phyloP scores from a whole-genome alignment of 257 asterid genomes.

The Primulina huaijiensis region DNA sequence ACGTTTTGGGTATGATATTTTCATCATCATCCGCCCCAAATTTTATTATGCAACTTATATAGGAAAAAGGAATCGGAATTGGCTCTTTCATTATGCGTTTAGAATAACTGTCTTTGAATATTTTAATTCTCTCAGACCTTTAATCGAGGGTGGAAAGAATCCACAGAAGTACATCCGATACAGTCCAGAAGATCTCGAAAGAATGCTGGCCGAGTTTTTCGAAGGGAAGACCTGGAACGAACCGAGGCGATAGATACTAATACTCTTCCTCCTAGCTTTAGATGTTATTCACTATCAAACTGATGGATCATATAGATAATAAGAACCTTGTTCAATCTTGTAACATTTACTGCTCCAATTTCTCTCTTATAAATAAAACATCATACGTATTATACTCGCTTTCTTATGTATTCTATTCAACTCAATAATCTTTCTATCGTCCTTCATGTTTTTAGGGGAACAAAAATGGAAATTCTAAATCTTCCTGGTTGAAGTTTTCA shows the following conservation, averaged over 20 bases:
- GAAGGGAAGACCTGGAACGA: slow-evolving; percentile 93
- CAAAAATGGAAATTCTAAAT: no score
- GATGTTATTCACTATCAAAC: not conserved
- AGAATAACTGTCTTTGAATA: slow-evolving; percentile 1
- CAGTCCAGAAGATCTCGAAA: slow-evolving; percentile 83
- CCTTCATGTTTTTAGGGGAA: no score
- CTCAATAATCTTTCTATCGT: no score
- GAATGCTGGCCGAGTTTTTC: slow-evolving; percentile 93
- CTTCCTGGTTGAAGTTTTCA: no score
- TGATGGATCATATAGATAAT: not conserved
- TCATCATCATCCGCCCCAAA: not conserved
- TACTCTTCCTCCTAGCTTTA: not conserved
- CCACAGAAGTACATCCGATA: slow-evolving; percentile 80
- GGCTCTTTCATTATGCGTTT: not conserved
- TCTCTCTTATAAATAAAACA: not conserved
- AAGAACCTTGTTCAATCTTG: not conserved
- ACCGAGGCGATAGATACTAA: slow-evolving; percentile 41
- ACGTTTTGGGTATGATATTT: slow-evolving; percentile 74
- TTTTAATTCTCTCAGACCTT: slow-evolving; percentile 48
- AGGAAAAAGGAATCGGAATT: not conserved
- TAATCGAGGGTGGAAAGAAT: slow-evolving; percentile 81
- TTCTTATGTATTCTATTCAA: no score
- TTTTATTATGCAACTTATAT: not conserved
- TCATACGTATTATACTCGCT: not conserved
- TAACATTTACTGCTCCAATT: not conserved